Evolutionary conservation across 306 rosid species (phyloP), one percentile per base, ranked within the genome.

Genomic region (Sesbania bispinosa): DNA sequence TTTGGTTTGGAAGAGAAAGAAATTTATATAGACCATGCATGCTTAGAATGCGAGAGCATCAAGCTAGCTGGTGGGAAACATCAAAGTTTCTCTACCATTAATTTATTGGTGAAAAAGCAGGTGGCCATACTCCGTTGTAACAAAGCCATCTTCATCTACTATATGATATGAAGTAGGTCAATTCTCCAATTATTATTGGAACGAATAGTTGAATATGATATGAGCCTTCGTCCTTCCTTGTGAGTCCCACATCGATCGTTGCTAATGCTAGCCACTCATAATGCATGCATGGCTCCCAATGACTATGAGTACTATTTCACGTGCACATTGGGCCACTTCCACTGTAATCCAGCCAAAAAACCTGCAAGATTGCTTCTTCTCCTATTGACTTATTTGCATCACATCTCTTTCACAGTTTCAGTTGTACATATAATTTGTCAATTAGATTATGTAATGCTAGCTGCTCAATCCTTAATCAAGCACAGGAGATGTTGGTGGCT

Each of bases 241-340:
- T n/a, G n/a, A n/a, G n/a, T n/a, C n/a, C n/a, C n/a, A n/a, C n/a
- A n/a, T n/a, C n/a, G n/a, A n/a, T n/a, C n/a, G n/a, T n/a, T n/a
- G n/a, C n/a, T n/a, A n/a, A n/a, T 26, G 30, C 2, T 26, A 26
- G 30, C 30, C 30, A 26, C 30, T 26, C 30, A 26, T 26, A 3
- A 26, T 26, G 30, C 30, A 2, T 26, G 30, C 47, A 48, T 48
- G 45, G 60, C 30, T 46, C 24, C 29, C 71, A 24, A 46, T n/a
- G n/a, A n/a, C n/a, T n/a, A 14, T 33, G 13, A 26, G 27, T 48
- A 30, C 30, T 33, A 36, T 20, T 50, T 50, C 73, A 67, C 73
- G 35, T 67, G 73, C 2, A 19, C 35, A 20, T 67, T 19, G 73
- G 73, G 47, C 73, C 61, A 32, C 61, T 5, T 5, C n/a, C 35